Base-by-base conservation (phyloP, 345 rosid genomes). In the Syzygium oleosum region DNA sequence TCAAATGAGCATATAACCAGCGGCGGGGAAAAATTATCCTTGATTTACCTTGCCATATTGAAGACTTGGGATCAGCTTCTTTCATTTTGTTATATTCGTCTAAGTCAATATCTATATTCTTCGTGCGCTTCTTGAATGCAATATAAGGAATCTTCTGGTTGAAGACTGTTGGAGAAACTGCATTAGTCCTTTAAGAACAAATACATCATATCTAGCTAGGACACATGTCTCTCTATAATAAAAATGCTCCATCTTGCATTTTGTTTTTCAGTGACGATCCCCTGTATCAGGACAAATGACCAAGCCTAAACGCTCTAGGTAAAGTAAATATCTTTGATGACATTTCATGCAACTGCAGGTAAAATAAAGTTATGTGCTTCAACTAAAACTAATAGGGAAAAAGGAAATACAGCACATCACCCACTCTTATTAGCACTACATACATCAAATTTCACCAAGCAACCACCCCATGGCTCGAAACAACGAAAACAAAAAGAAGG, bases 1-100 rank as follows among this genome's bases (percentile, higher is more conserved):
- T 86, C 63, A 61, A 38, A 63, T 61, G 25, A 59, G 49, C 51
- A 86, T 53, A 52, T 52, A 59, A 55, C 27, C 68, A 54, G 55
- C 49, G 79, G 15, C 61, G 31, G 87, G 41, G 85, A 51, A 9
- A 46, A 61, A 31, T 38, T 46, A 73, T 68, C 53, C 61, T 80
- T 31, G 23, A 84, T 87, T 52, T 90, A 97, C 98, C 99, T 96
- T 97, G 46, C 98, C 99, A 80, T 97, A 95, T 85, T 93, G 97
- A 84, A 97, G 97, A 91, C 99, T 95, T 61, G 98, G 99, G 98
- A 94, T 96, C 99, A 88, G 96, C 94, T 94, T 96, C 99, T 93
- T 96, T 98, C 97, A 96, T 95, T 92, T 91, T 94, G 94, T 94
- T 98, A 63, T 98, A 96, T 87, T 96, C 98, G 79, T 96, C 98